A percentile compares a stretch with the other conserved stretches of the same genome.
Evolutionary conservation across 441 rosid genomes (phyloP).

Genomic region (Aleurites moluccanus): DNA sequence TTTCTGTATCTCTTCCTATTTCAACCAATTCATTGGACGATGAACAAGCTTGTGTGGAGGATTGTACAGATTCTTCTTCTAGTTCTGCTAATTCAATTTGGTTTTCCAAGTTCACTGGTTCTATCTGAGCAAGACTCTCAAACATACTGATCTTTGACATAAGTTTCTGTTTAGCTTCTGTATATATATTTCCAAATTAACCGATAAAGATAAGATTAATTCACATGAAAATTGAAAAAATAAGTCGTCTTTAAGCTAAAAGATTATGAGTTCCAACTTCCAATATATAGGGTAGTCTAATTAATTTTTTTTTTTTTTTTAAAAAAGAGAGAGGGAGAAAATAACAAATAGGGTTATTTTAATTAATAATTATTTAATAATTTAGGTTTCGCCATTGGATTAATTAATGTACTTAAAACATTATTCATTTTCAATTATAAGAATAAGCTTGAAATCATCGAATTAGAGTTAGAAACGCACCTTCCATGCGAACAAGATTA

Average conservation of each 20-base stretch:
- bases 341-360: too few relatives aligned
- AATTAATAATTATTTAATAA: too few relatives aligned
- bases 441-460: background rate
- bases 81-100: constrained; percentile 34
- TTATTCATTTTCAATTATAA: too few relatives aligned
- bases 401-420: too few relatives aligned
- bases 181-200: background rate
- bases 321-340: too few relatives aligned
- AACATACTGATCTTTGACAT: constrained; percentile 32
- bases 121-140: constrained; percentile 34
- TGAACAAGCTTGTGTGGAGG: background rate
- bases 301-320: too few relatives aligned
- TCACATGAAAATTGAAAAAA: too few relatives aligned
- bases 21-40: background rate
- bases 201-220: too few relatives aligned
- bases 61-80: constrained; percentile 20
- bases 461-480: constrained; percentile 15
- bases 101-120: constrained; percentile 49
- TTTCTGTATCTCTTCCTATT: constrained; percentile 23
- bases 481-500: constrained; percentile 31
- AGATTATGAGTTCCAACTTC: too few relatives aligned
- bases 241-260: too few relatives aligned
- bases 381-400: too few relatives aligned
- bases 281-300: too few relatives aligned
- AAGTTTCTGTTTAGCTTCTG: constrained; percentile 41